These are phyloP conservation scores for Phytopythium oedochilum DNA, from an alignment of 352 stramenopile genomes.

Conservation along the genomic window DNA sequence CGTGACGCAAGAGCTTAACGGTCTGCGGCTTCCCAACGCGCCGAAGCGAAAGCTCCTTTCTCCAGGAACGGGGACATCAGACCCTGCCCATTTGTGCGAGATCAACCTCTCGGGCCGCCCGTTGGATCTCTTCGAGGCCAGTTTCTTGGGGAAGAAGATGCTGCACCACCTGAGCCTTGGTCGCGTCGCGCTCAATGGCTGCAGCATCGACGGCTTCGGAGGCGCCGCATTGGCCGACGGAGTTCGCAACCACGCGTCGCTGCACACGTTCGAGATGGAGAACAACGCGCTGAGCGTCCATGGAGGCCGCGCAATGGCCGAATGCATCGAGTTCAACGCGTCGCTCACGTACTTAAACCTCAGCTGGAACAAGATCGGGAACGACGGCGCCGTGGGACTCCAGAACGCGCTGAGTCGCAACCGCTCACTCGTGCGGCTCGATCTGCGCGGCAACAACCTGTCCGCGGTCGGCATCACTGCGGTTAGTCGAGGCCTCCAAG, in stretches of 20 bases:
- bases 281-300: slow-evolving; percentile 49
- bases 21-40: slow-evolving; percentile 27
- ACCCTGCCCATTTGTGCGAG: slow-evolving; percentile 10
- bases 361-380: slow-evolving; percentile 70
- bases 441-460: slow-evolving; percentile 67
- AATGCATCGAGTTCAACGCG: slow-evolving; percentile 53
- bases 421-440: slow-evolving; percentile 40
- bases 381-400: slow-evolving; percentile 48
- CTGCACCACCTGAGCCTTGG: slow-evolving; percentile 63
- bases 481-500: slow-evolving; percentile 41
- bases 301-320: slow-evolving; percentile 48
- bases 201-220: slow-evolving; percentile 42
- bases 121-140: slow-evolving; percentile 51
- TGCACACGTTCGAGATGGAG: slow-evolving; percentile 63
- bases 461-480: slow-evolving; percentile 40
- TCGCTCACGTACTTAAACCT: slow-evolving; percentile 66
- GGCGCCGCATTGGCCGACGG: slow-evolving; percentile 54
- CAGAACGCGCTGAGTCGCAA: slow-evolving; percentile 42
- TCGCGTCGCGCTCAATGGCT: slow-evolving; percentile 56
- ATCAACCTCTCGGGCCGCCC: slow-evolving; percentile 45
- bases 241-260: slow-evolving; percentile 53
- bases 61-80: slow-evolving; percentile 9
- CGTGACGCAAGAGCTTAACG: slow-evolving; percentile 51
- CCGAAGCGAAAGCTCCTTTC: slow-evolving; percentile 6
- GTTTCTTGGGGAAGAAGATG: slow-evolving; percentile 66